Percentiles rank a stretch among this genome's conserved stretches.
phyloP scores from a whole-genome alignment of 371 early-diverging fungal genomes.

The Chytridium lagenaria region DNA sequence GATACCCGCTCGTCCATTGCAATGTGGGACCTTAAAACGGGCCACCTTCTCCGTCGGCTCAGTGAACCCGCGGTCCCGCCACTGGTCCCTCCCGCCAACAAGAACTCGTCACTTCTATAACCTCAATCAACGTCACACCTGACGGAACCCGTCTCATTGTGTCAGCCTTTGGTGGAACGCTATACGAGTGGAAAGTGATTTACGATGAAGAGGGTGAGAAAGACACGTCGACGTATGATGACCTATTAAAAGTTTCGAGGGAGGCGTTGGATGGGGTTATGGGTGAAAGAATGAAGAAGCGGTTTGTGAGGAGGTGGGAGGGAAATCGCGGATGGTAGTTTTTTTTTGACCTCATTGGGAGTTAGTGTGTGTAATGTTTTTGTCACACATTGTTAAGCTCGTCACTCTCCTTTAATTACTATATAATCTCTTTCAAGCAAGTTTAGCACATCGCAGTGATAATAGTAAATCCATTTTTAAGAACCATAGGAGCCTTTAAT shows the following conservation, averaged over 20 bases:
- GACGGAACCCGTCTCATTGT: neutral
- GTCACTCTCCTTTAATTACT: no score
- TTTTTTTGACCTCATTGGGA: no score
- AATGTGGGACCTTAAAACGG: neutral
- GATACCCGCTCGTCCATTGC: conserved; percentile 1
- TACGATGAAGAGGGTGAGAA: neutral
- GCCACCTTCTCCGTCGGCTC: conserved; percentile 1
- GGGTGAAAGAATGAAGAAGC: conserved; percentile 11
- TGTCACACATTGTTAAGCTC: no score
- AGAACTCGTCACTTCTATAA: conserved; percentile 6
- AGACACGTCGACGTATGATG: neutral
- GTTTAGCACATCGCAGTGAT: no score
- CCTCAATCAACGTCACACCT: neutral
- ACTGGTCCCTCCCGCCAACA: neutral
- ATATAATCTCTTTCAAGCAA: no score
- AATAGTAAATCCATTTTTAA: no score
- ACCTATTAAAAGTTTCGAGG: neutral
- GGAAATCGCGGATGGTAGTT: no score
- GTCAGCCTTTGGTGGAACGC: conserved; percentile 1
- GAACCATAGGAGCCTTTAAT: no score
- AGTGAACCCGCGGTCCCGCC: neutral
- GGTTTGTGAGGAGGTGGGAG: neutral
- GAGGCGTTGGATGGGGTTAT: neutral
- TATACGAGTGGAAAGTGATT: conserved; percentile 6
- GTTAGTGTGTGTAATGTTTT: no score